phyloP scores from a whole-genome alignment of 2,329 filamentous ascomycete species.

The Verticillium longisporum region DNA sequence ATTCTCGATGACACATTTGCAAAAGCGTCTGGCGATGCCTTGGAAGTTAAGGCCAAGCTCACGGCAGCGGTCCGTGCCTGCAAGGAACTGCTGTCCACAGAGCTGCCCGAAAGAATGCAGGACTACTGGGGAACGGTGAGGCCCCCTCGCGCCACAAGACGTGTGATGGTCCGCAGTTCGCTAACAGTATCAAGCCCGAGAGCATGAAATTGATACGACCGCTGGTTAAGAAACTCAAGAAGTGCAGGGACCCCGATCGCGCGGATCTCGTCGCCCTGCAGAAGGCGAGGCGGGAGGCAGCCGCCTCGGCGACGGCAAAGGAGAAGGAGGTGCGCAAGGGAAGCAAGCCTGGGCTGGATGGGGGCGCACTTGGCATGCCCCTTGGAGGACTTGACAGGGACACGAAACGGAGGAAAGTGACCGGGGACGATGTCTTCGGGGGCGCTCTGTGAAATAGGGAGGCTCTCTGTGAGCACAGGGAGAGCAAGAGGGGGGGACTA shows the following conservation, averaged over 20 bases:
- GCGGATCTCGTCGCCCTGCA: constrained; percentile 65
- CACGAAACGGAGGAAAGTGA: constrained; percentile 39
- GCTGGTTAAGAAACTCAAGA: constrained; percentile 62
- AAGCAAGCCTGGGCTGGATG: constrained; percentile 9
- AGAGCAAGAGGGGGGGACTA: background rate
- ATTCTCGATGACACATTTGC: constrained; percentile 33
- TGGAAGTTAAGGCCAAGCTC: constrained; percentile 37
- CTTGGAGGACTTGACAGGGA: constrained; percentile 22
- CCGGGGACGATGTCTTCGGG: constrained; percentile 41
- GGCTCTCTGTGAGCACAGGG: background rate
- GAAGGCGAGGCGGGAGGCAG: constrained; percentile 52
- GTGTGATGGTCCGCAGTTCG: background rate
- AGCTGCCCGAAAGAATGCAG: constrained; percentile 48
- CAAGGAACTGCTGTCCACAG: constrained; percentile 45
- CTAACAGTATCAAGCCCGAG: constrained; percentile 34
- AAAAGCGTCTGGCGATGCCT: constrained; percentile 6
- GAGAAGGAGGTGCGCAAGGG: constrained; percentile 26
- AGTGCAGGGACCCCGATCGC: constrained; percentile 68
- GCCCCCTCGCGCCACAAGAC: background rate
- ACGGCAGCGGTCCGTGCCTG: constrained; percentile 42
- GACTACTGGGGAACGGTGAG: constrained; percentile 47
- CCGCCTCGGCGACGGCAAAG: constrained; percentile 9
- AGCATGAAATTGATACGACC: constrained; percentile 44
- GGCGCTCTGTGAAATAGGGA: constrained; percentile 23
- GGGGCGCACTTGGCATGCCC: constrained; percentile 1